These are phyloP conservation scores for Chionographis japonica DNA, from an alignment of 106 monocot species.

Conservation along the genomic window DNA sequence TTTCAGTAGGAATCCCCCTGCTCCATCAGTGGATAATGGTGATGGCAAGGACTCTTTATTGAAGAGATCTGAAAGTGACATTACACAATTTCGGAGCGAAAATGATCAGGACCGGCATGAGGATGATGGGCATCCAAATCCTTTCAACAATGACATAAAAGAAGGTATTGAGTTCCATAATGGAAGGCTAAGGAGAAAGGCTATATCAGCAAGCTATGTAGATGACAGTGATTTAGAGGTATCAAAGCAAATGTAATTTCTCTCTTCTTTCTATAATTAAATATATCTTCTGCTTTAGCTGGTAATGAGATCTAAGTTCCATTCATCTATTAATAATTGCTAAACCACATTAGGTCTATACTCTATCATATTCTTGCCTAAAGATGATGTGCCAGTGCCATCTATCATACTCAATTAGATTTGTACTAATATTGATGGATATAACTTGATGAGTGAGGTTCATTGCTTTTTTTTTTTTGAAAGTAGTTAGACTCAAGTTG, in stretches of 20 bases:
- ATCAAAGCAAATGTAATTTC: neutral
- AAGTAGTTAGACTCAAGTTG: too few relatives aligned
- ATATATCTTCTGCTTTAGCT: too few relatives aligned
- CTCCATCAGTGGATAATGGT: conserved; percentile 11
- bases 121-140: conserved; percentile 17
- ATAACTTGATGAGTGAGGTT: too few relatives aligned
- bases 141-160: conserved; percentile 34
- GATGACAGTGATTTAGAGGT: conserved; percentile 42
- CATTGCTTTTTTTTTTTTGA: too few relatives aligned
- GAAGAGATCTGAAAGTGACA: conserved; percentile 16
- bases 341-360: too few relatives aligned
- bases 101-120: conserved; percentile 30
- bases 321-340: too few relatives aligned
- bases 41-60: conserved; percentile 8
- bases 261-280: too few relatives aligned
- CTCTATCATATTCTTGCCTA: too few relatives aligned
- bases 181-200: conserved; percentile 85
- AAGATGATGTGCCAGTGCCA: too few relatives aligned
- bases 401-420: too few relatives aligned
- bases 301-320: too few relatives aligned
- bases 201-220: conserved; percentile 37
- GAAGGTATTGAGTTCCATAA: conserved; percentile 60
- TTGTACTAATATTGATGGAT: too few relatives aligned
- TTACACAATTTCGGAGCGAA: conserved; percentile 38
- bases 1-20: conserved; percentile 49